Percentiles rank a stretch among this genome's conserved stretches.
Evolutionary conservation across 2,329 filamentous ascomycete genomes (phyloP).

Genomic region (Tetracladium maxilliforme): DNA sequence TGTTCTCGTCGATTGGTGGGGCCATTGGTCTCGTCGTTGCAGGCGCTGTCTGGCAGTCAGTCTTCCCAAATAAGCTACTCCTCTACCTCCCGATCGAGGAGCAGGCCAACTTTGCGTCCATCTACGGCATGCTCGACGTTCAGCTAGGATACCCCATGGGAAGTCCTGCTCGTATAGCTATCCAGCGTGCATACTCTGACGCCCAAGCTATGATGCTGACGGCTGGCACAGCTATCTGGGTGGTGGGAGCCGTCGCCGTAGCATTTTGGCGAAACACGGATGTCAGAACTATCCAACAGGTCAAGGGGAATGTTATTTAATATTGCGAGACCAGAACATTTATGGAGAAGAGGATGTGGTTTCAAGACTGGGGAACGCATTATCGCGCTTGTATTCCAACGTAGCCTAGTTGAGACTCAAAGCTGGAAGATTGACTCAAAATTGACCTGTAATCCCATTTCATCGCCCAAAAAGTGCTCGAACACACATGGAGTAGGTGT

Average conservation of each 20-base stretch:
- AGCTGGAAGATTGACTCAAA: too few species aligned
- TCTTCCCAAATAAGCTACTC: conserved; percentile 18
- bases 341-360: too few species aligned
- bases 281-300: not conserved
- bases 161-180: conserved; percentile 22
- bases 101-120: conserved; percentile 21
- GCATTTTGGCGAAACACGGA: not conserved
- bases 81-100: conserved; percentile 19
- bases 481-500: too few species aligned
- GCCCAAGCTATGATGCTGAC: conserved; percentile 27
- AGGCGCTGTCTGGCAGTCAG: conserved; percentile 17
- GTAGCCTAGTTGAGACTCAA: too few species aligned
- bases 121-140: conserved; percentile 18
- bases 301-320: not conserved
- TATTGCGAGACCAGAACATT: too few species aligned
- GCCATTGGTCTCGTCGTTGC: conserved; percentile 16
- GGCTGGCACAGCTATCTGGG: conserved; percentile 11
- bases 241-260: not conserved
- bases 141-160: conserved; percentile 24
- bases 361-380: too few species aligned
- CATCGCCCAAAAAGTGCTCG: too few species aligned
- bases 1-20: conserved; percentile 16
- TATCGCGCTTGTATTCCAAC: too few species aligned
- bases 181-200: conserved; percentile 28
- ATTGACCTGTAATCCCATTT: too few species aligned